Conservation (phyloP, 2,329 filamentous ascomycete species). For the Colletotrichum kahawae region DNA sequence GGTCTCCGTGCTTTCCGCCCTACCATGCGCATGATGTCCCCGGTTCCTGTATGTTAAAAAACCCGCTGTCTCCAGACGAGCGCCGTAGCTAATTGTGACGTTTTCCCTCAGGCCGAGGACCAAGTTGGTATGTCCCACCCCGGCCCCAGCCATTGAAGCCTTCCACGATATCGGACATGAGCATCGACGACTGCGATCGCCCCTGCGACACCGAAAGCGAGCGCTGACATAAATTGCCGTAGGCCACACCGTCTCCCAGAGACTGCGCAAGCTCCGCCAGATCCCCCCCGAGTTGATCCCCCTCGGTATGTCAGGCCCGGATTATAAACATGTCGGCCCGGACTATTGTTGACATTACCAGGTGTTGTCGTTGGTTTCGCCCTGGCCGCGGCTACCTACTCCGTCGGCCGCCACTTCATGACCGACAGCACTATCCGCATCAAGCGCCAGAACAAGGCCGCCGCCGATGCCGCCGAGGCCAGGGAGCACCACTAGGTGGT, state of each 20-base stretch:
- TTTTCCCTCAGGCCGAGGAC: constrained; percentile 63
- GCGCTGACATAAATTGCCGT: constrained; percentile 8
- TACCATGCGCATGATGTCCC: constrained; percentile 69
- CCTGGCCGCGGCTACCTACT: constrained; percentile 81
- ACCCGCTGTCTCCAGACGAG: constrained; percentile 6
- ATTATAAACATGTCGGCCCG: neutral
- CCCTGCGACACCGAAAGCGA: constrained; percentile 1
- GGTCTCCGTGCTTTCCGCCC: constrained; percentile 71
- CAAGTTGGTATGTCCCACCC: constrained; percentile 64
- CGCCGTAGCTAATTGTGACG: constrained; percentile 35
- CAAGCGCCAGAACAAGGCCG: constrained; percentile 63
- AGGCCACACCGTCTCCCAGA: constrained; percentile 98
- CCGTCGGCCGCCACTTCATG: constrained; percentile 78
- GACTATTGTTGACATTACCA: constrained; percentile 37
- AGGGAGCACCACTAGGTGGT: constrained; percentile 40
- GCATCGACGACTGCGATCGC: neutral
- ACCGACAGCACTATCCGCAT: constrained; percentile 94
- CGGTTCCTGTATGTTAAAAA: constrained; percentile 70
- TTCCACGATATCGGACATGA: neutral
- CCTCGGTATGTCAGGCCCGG: constrained; percentile 70
- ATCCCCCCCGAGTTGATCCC: constrained; percentile 94
- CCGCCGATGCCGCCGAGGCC: constrained; percentile 37
- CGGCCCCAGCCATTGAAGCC: constrained; percentile 19
- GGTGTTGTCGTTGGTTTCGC: constrained; percentile 89
- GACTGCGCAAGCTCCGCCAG: constrained; percentile 85